A percentile compares a stretch with the other conserved stretches of the same genome.
Conservation (phyloP, 495 filamentous ascomycete species). For the Recurvomyces mirabilis region DNA sequence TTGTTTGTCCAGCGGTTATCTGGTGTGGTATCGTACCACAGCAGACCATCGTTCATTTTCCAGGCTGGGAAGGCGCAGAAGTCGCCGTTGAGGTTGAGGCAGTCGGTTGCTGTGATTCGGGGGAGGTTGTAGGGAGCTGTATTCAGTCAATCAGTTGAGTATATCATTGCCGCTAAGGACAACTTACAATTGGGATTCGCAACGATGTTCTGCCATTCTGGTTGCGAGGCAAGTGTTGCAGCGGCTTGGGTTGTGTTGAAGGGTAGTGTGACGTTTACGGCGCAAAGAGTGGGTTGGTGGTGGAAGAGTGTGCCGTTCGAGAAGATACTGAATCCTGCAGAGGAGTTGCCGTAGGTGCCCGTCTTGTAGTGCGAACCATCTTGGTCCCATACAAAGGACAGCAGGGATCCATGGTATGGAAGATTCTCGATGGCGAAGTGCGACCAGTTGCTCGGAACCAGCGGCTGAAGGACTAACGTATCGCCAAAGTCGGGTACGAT, state of each 20-base stretch:
- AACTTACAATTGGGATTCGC: conserved; percentile 31
- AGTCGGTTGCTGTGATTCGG: conserved; percentile 29
- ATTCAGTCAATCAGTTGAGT: not conserved
- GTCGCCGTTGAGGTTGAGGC: conserved; percentile 25
- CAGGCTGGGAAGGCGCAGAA: conserved; percentile 20
- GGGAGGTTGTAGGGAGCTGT: conserved; percentile 31
- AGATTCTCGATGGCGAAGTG: conserved; percentile 38
- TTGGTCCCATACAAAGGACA: conserved; percentile 35
- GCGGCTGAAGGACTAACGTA: conserved; percentile 31
- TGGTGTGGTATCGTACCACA: conserved; percentile 35
- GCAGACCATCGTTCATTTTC: conserved; percentile 36
- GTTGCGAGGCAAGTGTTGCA: conserved; percentile 19
- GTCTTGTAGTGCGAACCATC: conserved; percentile 30
- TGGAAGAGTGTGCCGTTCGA: conserved; percentile 29
- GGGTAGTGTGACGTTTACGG: conserved; percentile 17
- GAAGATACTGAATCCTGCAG: conserved; percentile 30
- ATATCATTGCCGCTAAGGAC: too few species aligned
- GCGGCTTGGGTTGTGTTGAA: conserved; percentile 18
- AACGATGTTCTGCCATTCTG: conserved; percentile 33
- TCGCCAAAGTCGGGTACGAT: conserved; percentile 32
- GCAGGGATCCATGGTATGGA: conserved; percentile 34
- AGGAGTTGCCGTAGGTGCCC: conserved; percentile 5
- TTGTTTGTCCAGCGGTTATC: conserved; percentile 40
- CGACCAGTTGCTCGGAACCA: conserved; percentile 35
- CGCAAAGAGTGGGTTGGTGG: conserved; percentile 8